phyloP scores from a whole-genome alignment of 2,329 filamentous ascomycete species.

The Colletotrichum sp. region DNA sequence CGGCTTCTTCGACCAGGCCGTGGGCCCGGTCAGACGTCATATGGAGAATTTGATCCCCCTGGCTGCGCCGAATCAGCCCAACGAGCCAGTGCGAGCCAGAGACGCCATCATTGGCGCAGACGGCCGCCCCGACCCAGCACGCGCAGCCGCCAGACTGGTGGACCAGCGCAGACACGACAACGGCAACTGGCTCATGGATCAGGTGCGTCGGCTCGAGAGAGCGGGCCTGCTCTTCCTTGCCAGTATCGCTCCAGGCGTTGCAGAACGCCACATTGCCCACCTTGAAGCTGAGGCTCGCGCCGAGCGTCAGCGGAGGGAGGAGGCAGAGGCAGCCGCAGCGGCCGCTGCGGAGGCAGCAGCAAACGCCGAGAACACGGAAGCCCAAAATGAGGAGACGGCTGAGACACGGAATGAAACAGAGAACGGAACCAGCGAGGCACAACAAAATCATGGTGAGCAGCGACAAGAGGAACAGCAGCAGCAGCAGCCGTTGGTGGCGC shows the following conservation, averaged over 20 bases:
- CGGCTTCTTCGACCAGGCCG: slow-evolving; percentile 57
- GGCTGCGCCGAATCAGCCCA: slow-evolving; percentile 41
- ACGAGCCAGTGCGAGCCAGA: slow-evolving; percentile 13
- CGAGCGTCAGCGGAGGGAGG: slow-evolving; percentile 49
- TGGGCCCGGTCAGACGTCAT: slow-evolving; percentile 62
- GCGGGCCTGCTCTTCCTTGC: slow-evolving; percentile 68
- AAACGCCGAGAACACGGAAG: background rate
- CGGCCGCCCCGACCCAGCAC: slow-evolving; percentile 48
- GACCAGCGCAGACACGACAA: slow-evolving; percentile 50
- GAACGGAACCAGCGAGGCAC: background rate
- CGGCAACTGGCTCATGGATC: slow-evolving; percentile 53
- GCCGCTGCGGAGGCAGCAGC: slow-evolving; percentile 37
- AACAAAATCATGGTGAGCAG: background rate
- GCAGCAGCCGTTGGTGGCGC: slow-evolving; percentile 7
- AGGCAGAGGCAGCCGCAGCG: slow-evolving; percentile 42
- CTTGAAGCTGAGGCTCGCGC: slow-evolving; percentile 57
- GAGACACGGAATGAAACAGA: background rate
- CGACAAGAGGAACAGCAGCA: background rate
- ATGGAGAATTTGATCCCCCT: slow-evolving; percentile 65
- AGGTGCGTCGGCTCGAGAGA: slow-evolving; percentile 61
- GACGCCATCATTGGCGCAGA: slow-evolving; percentile 23
- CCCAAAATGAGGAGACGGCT: background rate
- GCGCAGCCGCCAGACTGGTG: slow-evolving; percentile 60
- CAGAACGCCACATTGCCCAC: slow-evolving; percentile 68
- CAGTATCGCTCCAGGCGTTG: slow-evolving; percentile 69